phyloP scores from a whole-genome alignment of 495 filamentous ascomycete genomes.

The Hypoxylon fragiforme region DNA sequence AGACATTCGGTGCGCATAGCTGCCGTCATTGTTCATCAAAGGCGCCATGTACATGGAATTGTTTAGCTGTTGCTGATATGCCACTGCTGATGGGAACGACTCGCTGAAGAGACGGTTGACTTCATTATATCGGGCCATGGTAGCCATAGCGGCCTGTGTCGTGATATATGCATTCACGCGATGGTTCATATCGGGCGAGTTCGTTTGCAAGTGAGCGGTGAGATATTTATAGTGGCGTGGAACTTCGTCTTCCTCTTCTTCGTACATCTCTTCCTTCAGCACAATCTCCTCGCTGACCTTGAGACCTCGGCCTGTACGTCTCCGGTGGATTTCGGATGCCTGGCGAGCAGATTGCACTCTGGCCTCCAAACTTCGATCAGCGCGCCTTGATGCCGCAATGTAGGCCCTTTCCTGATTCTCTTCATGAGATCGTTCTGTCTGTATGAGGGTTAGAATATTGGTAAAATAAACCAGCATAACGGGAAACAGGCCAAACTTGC shows the following conservation, averaged over 20 bases:
- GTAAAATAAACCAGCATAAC: background rate
- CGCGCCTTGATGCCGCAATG: constrained; percentile 89
- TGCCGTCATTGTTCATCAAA: constrained; percentile 12
- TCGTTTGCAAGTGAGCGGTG: constrained; percentile 57
- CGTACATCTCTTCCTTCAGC: constrained; percentile 93
- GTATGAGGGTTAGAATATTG: constrained; percentile 8
- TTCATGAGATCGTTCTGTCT: constrained; percentile 76
- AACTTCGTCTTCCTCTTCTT: constrained; percentile 81
- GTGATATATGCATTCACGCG: constrained; percentile 61
- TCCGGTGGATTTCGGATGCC: constrained; percentile 88
- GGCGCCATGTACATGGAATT: constrained; percentile 28
- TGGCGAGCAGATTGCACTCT: constrained; percentile 83
- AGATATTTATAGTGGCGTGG: constrained; percentile 57
- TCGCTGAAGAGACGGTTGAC: constrained; percentile 52
- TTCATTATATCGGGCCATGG: constrained; percentile 53
- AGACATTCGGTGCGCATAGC: constrained; percentile 16
- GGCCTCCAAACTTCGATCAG: constrained; percentile 87
- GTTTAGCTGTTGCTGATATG: constrained; percentile 25
- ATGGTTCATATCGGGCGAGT: constrained; percentile 59
- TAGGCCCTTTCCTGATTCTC: constrained; percentile 96
- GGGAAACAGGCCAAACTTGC: constrained; percentile 4
- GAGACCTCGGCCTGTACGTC: constrained; percentile 81
- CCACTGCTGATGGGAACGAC: constrained; percentile 44
- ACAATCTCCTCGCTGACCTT: constrained; percentile 88
- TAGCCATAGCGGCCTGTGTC: constrained; percentile 61